These are phyloP conservation scores for Pleurotus tuoliensis DNA, from an alignment of 768 basidiomycete species.

Conservation along the genomic window DNA sequence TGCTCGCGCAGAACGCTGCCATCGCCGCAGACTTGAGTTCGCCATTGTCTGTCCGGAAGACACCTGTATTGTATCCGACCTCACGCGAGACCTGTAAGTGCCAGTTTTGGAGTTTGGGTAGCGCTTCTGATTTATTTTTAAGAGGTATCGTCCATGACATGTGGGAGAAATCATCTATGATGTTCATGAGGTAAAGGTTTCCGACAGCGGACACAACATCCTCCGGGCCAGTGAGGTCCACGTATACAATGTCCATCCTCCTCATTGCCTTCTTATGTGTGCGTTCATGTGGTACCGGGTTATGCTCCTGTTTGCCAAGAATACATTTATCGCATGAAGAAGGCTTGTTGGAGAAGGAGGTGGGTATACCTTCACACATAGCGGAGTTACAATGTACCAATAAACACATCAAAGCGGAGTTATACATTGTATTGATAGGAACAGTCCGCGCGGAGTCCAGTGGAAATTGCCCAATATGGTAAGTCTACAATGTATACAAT, in stretches of 20 bases:
- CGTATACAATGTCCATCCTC: slow-evolving; percentile 10
- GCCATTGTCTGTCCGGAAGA: slow-evolving; percentile 16
- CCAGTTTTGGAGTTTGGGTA: slow-evolving; percentile 25
- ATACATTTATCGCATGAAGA: slow-evolving; percentile 14
- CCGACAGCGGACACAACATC: slow-evolving; percentile 10
- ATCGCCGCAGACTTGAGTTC: slow-evolving; percentile 19
- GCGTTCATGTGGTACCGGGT: slow-evolving; percentile 11
- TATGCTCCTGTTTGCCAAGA: slow-evolving; percentile 13
- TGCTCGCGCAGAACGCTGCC: slow-evolving; percentile 4
- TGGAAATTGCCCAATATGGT: too few species aligned
- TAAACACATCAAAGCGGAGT: too few species aligned
- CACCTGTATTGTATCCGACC: slow-evolving; percentile 14
- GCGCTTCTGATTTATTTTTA: slow-evolving; percentile 20
- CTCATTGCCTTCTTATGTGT: not conserved
- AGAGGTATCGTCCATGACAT: slow-evolving; percentile 31
- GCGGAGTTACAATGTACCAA: too few species aligned
- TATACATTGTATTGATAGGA: too few species aligned
- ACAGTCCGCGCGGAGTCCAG: too few species aligned
- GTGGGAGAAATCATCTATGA: slow-evolving; percentile 29
- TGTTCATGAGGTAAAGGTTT: slow-evolving; percentile 27
- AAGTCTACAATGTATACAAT: too few species aligned
- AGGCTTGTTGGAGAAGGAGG: slow-evolving; percentile 11
- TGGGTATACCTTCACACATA: slow-evolving; percentile 14
- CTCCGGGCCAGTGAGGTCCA: slow-evolving; percentile 13
- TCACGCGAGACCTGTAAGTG: slow-evolving; percentile 13